Percentiles rank a stretch among this genome's conserved stretches.
Evolutionary conservation across 768 basidiomycete genomes (phyloP).

Genomic region (Chalciporus piperatus): DNA sequence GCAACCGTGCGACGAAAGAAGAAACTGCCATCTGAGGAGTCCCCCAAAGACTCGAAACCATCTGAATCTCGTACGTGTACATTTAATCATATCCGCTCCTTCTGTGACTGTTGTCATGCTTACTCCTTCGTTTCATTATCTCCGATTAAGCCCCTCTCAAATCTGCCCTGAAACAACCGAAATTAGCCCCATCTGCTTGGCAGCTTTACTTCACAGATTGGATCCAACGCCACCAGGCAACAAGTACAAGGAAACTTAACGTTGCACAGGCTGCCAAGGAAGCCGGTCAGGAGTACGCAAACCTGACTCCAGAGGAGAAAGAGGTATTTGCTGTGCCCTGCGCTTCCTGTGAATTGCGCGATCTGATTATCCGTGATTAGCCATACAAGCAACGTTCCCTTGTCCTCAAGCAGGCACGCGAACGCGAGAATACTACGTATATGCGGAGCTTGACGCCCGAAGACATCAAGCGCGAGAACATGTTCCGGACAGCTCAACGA

Average conservation of each 20-base stretch:
- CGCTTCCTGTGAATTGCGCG: slow-evolving; percentile 24
- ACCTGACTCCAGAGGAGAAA: slow-evolving; percentile 74
- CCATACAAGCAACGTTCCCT: slow-evolving; percentile 84
- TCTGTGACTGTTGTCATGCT: slow-evolving; percentile 29
- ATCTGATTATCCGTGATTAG: slow-evolving; percentile 39
- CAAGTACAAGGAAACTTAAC: slow-evolving; percentile 81
- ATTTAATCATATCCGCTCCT: slow-evolving; percentile 29
- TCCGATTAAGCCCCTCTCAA: slow-evolving; percentile 57
- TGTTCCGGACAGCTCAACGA: slow-evolving; percentile 86
- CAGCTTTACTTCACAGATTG: slow-evolving; percentile 96
- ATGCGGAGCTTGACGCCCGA: slow-evolving; percentile 88
- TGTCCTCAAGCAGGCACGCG: slow-evolving; percentile 80
- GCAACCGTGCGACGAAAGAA: slow-evolving; percentile 70
- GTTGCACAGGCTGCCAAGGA: slow-evolving; percentile 95
- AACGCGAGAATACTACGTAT: slow-evolving; percentile 79
- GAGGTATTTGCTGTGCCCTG: slow-evolving; percentile 52
- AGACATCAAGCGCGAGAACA: slow-evolving; percentile 93
- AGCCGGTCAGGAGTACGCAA: slow-evolving; percentile 87
- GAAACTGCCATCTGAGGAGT: slow-evolving; percentile 33
- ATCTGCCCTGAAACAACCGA: slow-evolving; percentile 81
- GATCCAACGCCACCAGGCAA: slow-evolving; percentile 83
- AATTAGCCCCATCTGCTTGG: slow-evolving; percentile 93
- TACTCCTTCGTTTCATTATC: slow-evolving; percentile 23
- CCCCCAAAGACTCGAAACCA: slow-evolving; percentile 39
- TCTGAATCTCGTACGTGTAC: slow-evolving; percentile 47